These are phyloP conservation scores for Rhynchospora breviuscula DNA, from an alignment of 176 grass and related monocot genomes.

Conservation along the genomic window DNA sequence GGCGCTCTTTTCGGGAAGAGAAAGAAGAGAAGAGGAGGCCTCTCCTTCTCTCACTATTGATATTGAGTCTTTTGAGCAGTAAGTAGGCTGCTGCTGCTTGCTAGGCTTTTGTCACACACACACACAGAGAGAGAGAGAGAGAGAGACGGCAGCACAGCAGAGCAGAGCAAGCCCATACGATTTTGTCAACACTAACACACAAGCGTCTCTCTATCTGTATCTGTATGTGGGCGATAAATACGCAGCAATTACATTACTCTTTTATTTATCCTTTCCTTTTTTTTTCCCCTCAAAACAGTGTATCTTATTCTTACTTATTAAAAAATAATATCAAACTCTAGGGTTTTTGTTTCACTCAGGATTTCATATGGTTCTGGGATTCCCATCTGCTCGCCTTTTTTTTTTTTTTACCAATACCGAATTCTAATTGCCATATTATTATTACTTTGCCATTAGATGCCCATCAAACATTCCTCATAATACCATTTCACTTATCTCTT, in stretches of 20 bases:
- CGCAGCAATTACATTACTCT: neutral
- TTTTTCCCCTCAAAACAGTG: no score
- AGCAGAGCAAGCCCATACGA: no score
- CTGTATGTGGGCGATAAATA: neutral
- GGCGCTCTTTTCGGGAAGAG: no score
- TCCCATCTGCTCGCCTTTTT: neutral
- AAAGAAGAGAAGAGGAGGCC: no score
- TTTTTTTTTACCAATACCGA: neutral
- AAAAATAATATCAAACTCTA: neutral
- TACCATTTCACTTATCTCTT: neutral
- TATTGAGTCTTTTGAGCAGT: no score
- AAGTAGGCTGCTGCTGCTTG: no score
- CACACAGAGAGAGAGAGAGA: neutral
- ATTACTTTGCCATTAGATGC: neutral
- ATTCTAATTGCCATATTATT: neutral
- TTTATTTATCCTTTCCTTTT: no score
- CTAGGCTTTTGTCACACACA: no score
- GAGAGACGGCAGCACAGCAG: neutral
- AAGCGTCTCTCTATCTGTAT: no score
- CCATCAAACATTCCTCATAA: neutral
- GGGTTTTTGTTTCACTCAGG: neutral
- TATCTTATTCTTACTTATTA: neutral
- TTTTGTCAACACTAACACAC: no score
- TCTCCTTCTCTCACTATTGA: neutral
- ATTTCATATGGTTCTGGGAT: neutral